These are phyloP conservation scores for Acacia acuminata DNA, from an alignment of 306 rosid species.

Conservation along the genomic window DNA sequence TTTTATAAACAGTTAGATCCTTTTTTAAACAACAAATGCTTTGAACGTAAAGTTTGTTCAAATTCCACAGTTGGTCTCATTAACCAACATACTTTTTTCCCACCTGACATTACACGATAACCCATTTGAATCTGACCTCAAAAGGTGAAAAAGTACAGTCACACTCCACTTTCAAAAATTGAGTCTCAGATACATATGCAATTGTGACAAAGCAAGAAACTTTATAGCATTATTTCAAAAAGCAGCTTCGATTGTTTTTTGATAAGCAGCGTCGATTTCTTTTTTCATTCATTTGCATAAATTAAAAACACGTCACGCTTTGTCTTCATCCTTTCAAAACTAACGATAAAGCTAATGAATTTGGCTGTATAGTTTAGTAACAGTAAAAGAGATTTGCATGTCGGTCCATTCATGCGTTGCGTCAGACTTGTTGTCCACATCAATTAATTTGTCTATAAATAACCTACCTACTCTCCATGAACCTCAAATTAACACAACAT, in stretches of 20 bases:
- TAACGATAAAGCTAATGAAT: not conserved
- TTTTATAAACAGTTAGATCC: not conserved
- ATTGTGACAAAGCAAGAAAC: not conserved
- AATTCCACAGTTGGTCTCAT: not conserved
- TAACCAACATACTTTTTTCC: not conserved
- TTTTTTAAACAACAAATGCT: not conserved
- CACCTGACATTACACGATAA: not conserved
- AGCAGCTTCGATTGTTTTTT: not conserved
- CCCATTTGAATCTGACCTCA: constrained; percentile 11
- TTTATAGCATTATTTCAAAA: constrained; percentile 10
- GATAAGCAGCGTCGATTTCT: not conserved
- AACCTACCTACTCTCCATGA: not conserved
- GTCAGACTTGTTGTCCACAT: too few relatives aligned
- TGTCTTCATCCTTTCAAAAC: not conserved
- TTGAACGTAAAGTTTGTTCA: not conserved
- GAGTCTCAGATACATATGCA: not conserved
- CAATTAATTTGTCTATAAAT: not conserved
- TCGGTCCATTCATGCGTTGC: not conserved
- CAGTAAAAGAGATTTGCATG: not conserved
- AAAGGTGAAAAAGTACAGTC: not conserved
- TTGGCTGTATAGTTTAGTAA: not conserved
- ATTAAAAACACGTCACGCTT: not conserved
- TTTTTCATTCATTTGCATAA: too few relatives aligned
- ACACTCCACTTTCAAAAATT: not conserved
- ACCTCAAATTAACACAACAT: not conserved